These are phyloP conservation scores for Calocera cornea DNA, from an alignment of 768 basidiomycete species.

Conservation along the genomic window DNA sequence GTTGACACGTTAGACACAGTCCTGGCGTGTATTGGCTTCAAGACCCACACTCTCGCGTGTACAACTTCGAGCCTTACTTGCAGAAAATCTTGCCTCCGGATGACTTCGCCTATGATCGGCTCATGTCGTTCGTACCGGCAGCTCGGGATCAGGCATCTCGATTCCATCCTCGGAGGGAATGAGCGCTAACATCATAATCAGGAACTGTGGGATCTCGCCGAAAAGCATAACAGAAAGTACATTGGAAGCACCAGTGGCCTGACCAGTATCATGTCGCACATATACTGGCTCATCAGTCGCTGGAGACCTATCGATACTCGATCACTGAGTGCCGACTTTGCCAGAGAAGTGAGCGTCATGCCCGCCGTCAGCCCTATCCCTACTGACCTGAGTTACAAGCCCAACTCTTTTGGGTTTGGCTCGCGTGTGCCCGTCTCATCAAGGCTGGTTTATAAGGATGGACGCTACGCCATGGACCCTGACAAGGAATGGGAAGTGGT, in stretches of 20 bases:
- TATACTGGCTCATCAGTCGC: slow-evolving; percentile 75
- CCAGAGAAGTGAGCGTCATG: slow-evolving; percentile 35
- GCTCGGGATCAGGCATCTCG: slow-evolving; percentile 64
- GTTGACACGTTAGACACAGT: slow-evolving; percentile 28
- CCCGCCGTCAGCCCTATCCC: not conserved
- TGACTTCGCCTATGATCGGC: slow-evolving; percentile 73
- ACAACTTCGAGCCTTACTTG: slow-evolving; percentile 66
- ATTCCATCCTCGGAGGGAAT: too few relatives aligned
- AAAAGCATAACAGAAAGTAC: slow-evolving; percentile 44
- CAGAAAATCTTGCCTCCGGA: slow-evolving; percentile 60
- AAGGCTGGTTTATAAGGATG: slow-evolving; percentile 40
- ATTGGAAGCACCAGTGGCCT: slow-evolving; percentile 84
- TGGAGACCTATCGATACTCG: slow-evolving; percentile 51
- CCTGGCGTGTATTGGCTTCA: slow-evolving; percentile 80
- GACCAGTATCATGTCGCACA: slow-evolving; percentile 67
- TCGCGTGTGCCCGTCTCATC: slow-evolving; percentile 67
- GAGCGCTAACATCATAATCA: slow-evolving; percentile 21
- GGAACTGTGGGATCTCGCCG: slow-evolving; percentile 54
- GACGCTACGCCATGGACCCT: slow-evolving; percentile 48
- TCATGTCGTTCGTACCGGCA: slow-evolving; percentile 61
- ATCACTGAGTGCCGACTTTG: slow-evolving; percentile 47
- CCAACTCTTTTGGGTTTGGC: slow-evolving; percentile 55
- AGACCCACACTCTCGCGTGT: slow-evolving; percentile 72
- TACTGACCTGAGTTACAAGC: slow-evolving; percentile 27
- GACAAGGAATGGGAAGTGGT: slow-evolving; percentile 22